These are phyloP conservation scores for Chalara sp. DNA, from an alignment of 2,329 filamentous ascomycete genomes.

Conservation along the genomic window DNA sequence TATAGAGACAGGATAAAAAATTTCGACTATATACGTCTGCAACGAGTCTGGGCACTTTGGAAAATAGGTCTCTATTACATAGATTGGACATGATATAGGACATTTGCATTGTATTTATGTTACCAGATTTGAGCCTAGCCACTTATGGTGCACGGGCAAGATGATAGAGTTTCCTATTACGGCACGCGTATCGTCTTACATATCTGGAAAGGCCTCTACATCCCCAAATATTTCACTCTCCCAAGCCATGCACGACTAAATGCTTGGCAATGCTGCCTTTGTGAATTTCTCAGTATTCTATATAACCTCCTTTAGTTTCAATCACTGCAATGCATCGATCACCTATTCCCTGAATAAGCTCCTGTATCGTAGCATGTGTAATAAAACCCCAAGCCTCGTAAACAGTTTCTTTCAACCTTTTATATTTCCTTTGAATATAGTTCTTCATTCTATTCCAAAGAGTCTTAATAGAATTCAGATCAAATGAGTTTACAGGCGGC, in stretches of 20 bases:
- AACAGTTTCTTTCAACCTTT: not conserved
- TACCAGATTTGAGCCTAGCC: too few species aligned
- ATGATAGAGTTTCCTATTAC: too few species aligned
- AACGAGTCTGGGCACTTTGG: too few species aligned
- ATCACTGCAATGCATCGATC: not conserved
- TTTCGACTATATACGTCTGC: too few species aligned
- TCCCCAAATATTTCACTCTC: too few species aligned
- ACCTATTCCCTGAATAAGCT: not conserved
- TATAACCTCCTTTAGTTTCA: not conserved
- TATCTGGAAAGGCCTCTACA: too few species aligned
- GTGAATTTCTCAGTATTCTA: not conserved
- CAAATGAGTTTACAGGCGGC: not conserved
- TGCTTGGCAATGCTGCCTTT: not conserved
- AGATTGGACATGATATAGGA: too few species aligned
- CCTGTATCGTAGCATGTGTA: not conserved
- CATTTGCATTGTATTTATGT: too few species aligned
- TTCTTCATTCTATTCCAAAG: not conserved
- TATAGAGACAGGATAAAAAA: too few species aligned
- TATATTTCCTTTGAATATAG: not conserved
- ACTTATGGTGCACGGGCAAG: too few species aligned
- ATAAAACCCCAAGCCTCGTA: not conserved
- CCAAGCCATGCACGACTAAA: not conserved
- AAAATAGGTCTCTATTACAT: too few species aligned
- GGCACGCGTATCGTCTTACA: too few species aligned
- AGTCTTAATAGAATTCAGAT: not conserved